These are phyloP conservation scores for Arthrocladium fulminans DNA, from an alignment of 2,329 filamentous ascomycete genomes.

Conservation along the genomic window DNA sequence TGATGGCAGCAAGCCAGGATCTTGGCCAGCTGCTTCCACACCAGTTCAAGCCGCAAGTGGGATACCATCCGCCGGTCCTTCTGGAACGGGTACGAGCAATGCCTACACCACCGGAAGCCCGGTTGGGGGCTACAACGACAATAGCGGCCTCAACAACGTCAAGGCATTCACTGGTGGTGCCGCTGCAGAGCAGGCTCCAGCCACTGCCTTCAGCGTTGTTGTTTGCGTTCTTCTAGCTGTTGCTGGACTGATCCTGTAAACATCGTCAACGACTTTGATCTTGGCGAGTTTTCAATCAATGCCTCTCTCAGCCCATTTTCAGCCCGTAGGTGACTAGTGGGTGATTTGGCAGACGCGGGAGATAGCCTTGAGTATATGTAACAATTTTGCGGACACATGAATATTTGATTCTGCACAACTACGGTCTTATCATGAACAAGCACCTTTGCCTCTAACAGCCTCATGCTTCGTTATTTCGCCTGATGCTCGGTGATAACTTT, in stretches of 20 bases:
- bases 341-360: too few species aligned
- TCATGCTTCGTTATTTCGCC: too few species aligned
- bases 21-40: not conserved
- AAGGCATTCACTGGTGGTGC: conserved; percentile 18
- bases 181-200: conserved; percentile 15
- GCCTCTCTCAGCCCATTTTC: not conserved
- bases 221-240: conserved; percentile 16
- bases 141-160: conserved; percentile 3
- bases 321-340: too few species aligned
- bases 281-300: not conserved
- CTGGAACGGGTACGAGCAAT: conserved; percentile 1
- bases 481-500: too few species aligned
- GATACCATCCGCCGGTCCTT: not conserved
- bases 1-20: not conserved
- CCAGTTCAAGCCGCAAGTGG: not conserved
- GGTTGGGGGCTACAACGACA: not conserved
- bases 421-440: too few species aligned
- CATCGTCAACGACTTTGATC: not conserved
- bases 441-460: too few species aligned
- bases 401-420: too few species aligned
- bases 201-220: conserved; percentile 15
- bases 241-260: conserved; percentile 16
- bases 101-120: conserved; percentile 4
- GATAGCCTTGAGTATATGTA: too few species aligned
- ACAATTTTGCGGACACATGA: too few species aligned